Evolutionary conservation across 73 alveolate species (phyloP), one percentile per base, ranked within the genome.

Genomic region (Durusdinium trenchii): DNA sequence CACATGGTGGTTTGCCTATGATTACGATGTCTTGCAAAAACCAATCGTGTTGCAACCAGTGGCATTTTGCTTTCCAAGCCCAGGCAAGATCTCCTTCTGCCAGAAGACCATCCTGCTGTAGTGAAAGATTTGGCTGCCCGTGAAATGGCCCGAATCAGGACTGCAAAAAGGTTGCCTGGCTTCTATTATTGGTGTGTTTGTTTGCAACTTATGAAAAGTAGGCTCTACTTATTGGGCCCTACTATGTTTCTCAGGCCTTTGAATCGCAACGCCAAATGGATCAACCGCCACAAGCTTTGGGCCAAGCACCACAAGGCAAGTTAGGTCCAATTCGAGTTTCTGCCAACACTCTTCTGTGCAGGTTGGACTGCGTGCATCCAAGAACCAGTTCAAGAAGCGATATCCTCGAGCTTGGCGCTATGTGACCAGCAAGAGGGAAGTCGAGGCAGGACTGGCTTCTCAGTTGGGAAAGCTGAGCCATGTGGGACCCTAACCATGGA

Each of bases 361-460:
- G 90, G 90, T 79, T 45, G 46, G 10, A 5, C 6, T 79, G 47
- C 4, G 5, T 3, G 46, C 45, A 6, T 61, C 90, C 23, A 42
- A 26, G 32, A 3, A 43, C 26, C 4, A 45, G 36, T 79, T 79
- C 35, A 47, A 9, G 64, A 6, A 10, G 5, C 12, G 5, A 2
- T 47, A 46, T 35, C 90, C 90, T 0, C n/a, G 47, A 20, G 64
- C 90, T 23, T 61, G 47, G 2, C 40, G 64, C 9, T 45, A 46
- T 28, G 30, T 79, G 43, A 79, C 47, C 64, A 79, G 7, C 67
- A 61, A 64, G 46, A 16, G 90, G 6, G 90, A 79, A 47, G 28
- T 79, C 67, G 90, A 79, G 90, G 90, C 90, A 6, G 6, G 84
- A n/a, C n/a, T n/a, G n/a, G n/a, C n/a, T n/a, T n/a, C 46, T 38